Evolutionary conservation across 495 filamentous ascomycete species (phyloP), one percentile per base, ranked within the genome.

Genomic region (Hypoxylon perforatum): DNA sequence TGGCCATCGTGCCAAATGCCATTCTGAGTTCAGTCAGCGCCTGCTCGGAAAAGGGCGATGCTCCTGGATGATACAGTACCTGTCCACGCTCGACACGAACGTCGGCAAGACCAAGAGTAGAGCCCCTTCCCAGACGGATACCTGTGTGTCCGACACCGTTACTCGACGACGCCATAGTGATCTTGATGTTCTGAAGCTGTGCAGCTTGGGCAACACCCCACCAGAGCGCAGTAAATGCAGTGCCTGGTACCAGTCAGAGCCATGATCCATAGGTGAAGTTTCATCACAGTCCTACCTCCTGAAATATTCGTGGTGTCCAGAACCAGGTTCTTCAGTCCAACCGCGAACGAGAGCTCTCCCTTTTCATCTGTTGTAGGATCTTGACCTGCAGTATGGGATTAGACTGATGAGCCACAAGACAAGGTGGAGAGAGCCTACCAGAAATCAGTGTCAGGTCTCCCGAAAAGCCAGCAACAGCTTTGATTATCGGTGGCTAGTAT

Each of bases 131-230:
- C 62, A 91, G 85, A 39, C 83, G 85, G 33, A 93, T 78, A 52
- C 90, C 90, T 57, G 88, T 82, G 49, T 92, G 85, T 1, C 81
- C 82, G 9, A 73, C 78, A 18, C 80, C 80, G 48, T 77, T 84
- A 39, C 54, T 61, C 1, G 77, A 73, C 5, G 60, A 54, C 0
- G 79, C 62, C 88, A 92, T 87, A n/a, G 74, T 74, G 72, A 93
- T 91, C 22, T 82, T 77, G 47, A 93, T 78, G 71, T 93, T 92
- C 61, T 91, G 88, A 12, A 90, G 77, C 58, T 87, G 90, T 5
- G 87, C 81, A 18, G 79, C 87, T 61, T 91, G 85, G 0, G 86
- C 86, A 4, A 89, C 88, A 14, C 87, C 87, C 90, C 90, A 93
- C 60, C 87, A 88, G 28, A 93, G 84, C 23, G 89, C 90, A 1